These are phyloP conservation scores for Saitozyma podzolica DNA, from an alignment of 768 basidiomycete genomes.

Conservation along the genomic window DNA sequence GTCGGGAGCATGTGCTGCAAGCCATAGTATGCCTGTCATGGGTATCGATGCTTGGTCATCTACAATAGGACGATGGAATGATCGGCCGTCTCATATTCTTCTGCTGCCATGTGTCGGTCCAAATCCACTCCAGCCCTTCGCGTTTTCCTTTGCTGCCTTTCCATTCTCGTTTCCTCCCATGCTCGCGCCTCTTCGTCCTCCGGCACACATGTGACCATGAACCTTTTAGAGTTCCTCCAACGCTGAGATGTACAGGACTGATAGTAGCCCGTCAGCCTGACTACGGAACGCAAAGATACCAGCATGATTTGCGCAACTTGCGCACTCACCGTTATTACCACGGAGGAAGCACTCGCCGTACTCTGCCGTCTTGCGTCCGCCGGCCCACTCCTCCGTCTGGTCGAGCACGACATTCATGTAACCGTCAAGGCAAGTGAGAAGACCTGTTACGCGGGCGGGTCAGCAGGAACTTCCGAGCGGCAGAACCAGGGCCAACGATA, in stretches of 20 bases:
- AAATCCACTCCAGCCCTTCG: neutral
- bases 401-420: conserved; percentile 99
- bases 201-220: neutral
- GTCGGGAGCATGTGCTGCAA: neutral
- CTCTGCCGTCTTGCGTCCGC: conserved; percentile 77
- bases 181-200: neutral
- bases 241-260: conserved; percentile 49
- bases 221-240: conserved; percentile 38
- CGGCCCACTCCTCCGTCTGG: conserved; percentile 93
- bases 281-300: neutral
- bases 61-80: neutral
- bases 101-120: no score
- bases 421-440: conserved; percentile 91
- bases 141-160: neutral
- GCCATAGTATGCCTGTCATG: neutral
- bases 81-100: neutral
- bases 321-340: conserved; percentile 50
- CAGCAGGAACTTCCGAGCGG: no score
- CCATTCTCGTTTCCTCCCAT: neutral
- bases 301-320: neutral
- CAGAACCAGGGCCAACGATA: no score
- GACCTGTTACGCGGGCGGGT: conserved; percentile 58
- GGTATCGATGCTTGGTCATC: neutral
- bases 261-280: conserved; percentile 12
- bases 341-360: conserved; percentile 93